A percentile compares a stretch with the other conserved stretches of the same genome.
These are phyloP conservation scores for Acer saccharum DNA, from an alignment of 345 rosid genomes.

Conservation along the genomic window DNA sequence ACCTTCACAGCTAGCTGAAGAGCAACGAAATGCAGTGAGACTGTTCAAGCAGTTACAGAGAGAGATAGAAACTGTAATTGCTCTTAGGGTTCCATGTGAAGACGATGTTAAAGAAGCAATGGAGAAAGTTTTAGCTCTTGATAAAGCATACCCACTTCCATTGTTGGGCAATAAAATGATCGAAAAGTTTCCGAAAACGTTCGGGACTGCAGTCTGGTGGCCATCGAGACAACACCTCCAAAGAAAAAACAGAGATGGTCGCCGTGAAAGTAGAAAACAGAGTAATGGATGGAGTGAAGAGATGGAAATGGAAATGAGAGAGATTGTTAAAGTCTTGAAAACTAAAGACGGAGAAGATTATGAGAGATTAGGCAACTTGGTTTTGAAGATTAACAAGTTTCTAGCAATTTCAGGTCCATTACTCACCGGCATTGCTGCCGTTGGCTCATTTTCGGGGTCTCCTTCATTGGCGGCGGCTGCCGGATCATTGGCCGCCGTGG, in stretches of 20 bases:
- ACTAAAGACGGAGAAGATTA: conserved; percentile 43
- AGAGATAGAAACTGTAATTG: conserved; percentile 23
- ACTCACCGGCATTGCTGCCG: conserved; percentile 43
- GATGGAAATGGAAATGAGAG: conserved; percentile 42
- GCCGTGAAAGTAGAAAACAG: not conserved
- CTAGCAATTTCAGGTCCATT: conserved; percentile 48
- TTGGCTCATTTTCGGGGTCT: conserved; percentile 21
- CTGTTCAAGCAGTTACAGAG: conserved; percentile 40
- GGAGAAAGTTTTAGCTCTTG: conserved; percentile 31
- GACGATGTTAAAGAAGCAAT: conserved; percentile 17
- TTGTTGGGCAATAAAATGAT: conserved; percentile 29
- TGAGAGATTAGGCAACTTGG: conserved; percentile 39
- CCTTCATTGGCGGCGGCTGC: conserved; percentile 29
- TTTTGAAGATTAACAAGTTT: conserved; percentile 41
- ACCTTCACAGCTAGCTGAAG: conserved; percentile 61
- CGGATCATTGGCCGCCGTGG: conserved; percentile 36
- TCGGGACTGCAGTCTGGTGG: conserved; percentile 32
- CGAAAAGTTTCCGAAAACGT: conserved; percentile 29
- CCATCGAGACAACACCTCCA: not conserved
- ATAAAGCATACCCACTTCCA: conserved; percentile 33
- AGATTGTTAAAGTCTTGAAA: conserved; percentile 34
- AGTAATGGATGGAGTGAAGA: conserved; percentile 39
- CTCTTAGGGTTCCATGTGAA: conserved; percentile 12
- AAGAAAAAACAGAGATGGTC: not conserved
- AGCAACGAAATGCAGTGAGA: conserved; percentile 51